phyloP scores from a whole-genome alignment of 176 grass and related monocot species.

The Tuctoria greenei region DNA sequence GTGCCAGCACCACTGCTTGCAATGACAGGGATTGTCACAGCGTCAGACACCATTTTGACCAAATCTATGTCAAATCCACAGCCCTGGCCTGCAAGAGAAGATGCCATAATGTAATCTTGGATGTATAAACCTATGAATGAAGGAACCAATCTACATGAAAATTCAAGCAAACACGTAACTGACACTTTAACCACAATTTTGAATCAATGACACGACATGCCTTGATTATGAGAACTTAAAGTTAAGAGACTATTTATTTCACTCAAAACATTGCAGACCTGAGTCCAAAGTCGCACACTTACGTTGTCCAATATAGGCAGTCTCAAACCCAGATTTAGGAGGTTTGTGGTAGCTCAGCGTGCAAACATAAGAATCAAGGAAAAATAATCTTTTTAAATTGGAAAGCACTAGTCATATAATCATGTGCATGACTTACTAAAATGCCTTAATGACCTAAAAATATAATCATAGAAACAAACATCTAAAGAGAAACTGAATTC shows the following conservation, averaged over 20 bases:
- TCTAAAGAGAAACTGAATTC: background rate
- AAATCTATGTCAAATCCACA: constrained; percentile 93
- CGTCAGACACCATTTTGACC: constrained; percentile 85
- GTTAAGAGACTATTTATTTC: background rate
- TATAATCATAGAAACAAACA: constrained; percentile 6
- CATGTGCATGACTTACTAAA: background rate
- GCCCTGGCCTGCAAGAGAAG: constrained; percentile 73
- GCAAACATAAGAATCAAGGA: background rate
- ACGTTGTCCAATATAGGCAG: background rate
- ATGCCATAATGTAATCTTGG: constrained; percentile 28
- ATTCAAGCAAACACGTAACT: background rate
- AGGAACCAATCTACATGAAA: constrained; percentile 11
- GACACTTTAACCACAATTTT: background rate
- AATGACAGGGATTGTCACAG: constrained; percentile 91
- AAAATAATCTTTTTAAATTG: too few species aligned
- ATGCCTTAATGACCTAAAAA: background rate
- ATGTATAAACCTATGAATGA: background rate
- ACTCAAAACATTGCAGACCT: background rate
- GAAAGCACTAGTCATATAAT: too few species aligned
- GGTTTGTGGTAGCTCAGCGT: background rate
- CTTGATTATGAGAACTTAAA: constrained; percentile 21
- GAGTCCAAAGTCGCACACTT: background rate
- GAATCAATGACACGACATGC: background rate
- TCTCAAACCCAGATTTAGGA: background rate
- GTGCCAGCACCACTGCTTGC: constrained; percentile 85